Evolutionary conservation across 179 eudicot species (phyloP).

Genomic region (Amaranthus tricolor): DNA sequence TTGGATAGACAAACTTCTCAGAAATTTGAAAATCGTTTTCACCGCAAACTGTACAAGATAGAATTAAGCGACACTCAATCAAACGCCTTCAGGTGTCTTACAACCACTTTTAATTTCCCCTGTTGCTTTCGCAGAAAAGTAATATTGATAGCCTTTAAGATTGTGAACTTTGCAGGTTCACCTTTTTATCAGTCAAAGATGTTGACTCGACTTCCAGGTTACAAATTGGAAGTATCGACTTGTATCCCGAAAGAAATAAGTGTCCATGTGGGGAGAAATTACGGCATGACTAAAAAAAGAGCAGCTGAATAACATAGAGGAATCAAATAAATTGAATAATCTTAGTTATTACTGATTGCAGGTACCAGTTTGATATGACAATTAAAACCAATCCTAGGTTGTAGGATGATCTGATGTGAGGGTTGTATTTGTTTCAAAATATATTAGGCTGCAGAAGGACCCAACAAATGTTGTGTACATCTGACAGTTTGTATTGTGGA

Average conservation of each 20-base stretch:
- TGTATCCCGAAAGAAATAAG: constrained; percentile 40
- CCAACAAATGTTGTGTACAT: too few relatives aligned
- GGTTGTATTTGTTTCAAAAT: background rate
- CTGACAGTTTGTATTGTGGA: too few relatives aligned
- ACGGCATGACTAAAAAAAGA: background rate
- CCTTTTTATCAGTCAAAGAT: constrained; percentile 68
- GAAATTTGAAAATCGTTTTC: constrained; percentile 63
- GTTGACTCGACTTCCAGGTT: constrained; percentile 56
- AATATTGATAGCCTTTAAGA: background rate
- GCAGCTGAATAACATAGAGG: background rate
- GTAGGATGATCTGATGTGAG: background rate
- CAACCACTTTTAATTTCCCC: background rate
- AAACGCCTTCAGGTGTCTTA: constrained; percentile 68
- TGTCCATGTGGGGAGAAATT: background rate
- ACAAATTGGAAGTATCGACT: constrained; percentile 85
- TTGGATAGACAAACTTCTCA: constrained; percentile 69
- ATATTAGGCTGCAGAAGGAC: background rate
- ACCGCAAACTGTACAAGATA: constrained; percentile 58
- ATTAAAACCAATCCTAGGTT: background rate
- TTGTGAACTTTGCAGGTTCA: constrained; percentile 49
- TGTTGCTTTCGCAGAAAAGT: background rate
- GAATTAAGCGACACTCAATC: constrained; percentile 36
- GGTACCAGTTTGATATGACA: constrained; percentile 6
- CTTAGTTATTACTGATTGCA: background rate
- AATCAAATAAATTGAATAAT: background rate